Base-by-base conservation (phyloP, 2,329 filamentous ascomycete species). In the Fusarium sp. region DNA sequence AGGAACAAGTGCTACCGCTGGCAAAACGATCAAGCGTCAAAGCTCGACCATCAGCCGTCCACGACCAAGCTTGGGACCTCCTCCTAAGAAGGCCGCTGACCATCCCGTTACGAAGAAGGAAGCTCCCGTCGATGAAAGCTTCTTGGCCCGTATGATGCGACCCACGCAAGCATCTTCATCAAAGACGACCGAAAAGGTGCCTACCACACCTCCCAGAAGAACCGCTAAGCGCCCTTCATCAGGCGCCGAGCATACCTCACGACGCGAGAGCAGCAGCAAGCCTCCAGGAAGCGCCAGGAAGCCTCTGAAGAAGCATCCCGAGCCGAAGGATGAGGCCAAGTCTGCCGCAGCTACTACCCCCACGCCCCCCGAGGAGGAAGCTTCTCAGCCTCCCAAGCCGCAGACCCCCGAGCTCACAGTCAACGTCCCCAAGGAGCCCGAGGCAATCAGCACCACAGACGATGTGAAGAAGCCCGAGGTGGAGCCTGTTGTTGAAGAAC, bases 111-210 rank as follows among this genome's bases (percentile, higher is more conserved):
- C 88, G 8, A 88, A 87, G 76, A 85, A 87, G 70, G 85, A 88
- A 30, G 86, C 85, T 56, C 88, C 88, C 20, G 86, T 93, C 2
- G 92, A 94, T 73, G 92, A 94, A 74, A 83, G 90, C 16, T 95
- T 95, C 82, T 84, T 95, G 30, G 93, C 92, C n/a, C 90, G 93
- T 62, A 95, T 95, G 93, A 95, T 92, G 90, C 87, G 93, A 45
- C 93, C 93, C 3, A 95, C 93, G 0, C 89, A 92, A 52, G 86
- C 90, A 54, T 94, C 92, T 6, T 88, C 92, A 10, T 91, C 87
- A 72, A 95, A 94, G 83, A 88, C 89, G 0, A 85, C 89, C 4
- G 92, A 94, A 6, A 94, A 93, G 83, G 81, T 80, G 1, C 83
- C 86, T 2, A 73, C 83, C 0, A 88, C 88, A 0, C 88, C 89